Evolutionary conservation across 2,329 filamentous ascomycete species (phyloP).

Genomic region (Nemania diffusa): DNA sequence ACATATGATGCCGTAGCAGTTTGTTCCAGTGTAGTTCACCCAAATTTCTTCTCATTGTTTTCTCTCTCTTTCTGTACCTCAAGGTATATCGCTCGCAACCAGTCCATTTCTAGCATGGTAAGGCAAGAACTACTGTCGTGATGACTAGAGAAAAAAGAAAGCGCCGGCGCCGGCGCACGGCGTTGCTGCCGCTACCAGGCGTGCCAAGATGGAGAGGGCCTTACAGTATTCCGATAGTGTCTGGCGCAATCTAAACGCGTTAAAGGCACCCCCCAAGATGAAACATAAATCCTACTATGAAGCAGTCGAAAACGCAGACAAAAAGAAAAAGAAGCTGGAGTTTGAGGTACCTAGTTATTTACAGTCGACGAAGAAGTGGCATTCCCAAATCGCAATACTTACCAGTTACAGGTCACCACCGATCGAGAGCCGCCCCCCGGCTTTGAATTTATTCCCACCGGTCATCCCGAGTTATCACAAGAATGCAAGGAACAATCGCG

Average conservation of each 20-base stretch:
- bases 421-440: constrained; percentile 65
- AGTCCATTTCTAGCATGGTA: constrained; percentile 47
- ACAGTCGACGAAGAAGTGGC: constrained; percentile 9
- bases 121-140: constrained; percentile 46
- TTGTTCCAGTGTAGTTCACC: constrained; percentile 41
- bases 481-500: constrained; percentile 73
- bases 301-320: constrained; percentile 71
- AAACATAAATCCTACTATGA: constrained; percentile 73
- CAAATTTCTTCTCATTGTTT: constrained; percentile 28
- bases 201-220: constrained; percentile 47
- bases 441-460: constrained; percentile 71
- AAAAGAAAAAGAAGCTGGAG: constrained; percentile 72
- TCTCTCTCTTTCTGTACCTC: constrained; percentile 34
- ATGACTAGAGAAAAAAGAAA: constrained; percentile 51
- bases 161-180: constrained; percentile 44
- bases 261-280: constrained; percentile 54
- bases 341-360: constrained; percentile 60
- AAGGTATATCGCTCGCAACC: constrained; percentile 37
- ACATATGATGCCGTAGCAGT: constrained; percentile 44
- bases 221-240: constrained; percentile 42
- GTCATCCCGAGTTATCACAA: constrained; percentile 68
- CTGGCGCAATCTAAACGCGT: constrained; percentile 47
- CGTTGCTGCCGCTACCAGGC: constrained; percentile 43
- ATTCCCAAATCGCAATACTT: constrained; percentile 34
- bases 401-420: constrained; percentile 61